Evolutionary conservation across 371 early-diverging fungal genomes (phyloP).

Genomic region (Zychaea mexicana): DNA sequence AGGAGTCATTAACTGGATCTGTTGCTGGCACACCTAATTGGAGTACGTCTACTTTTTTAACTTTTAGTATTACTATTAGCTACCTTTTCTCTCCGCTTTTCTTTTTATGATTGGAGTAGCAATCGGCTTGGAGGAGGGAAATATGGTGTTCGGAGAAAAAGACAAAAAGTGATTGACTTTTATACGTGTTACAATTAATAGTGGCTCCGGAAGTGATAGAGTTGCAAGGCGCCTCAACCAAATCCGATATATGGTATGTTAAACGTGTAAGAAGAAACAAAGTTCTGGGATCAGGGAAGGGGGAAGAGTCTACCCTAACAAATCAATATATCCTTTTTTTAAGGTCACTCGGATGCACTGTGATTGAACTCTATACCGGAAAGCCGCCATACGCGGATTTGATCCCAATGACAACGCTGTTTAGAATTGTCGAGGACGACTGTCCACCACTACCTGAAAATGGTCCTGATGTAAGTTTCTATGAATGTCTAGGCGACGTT

Average conservation of each 20-base stretch:
- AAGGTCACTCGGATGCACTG: conserved; percentile 82
- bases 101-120: too few species aligned
- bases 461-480: not conserved
- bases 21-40: conserved; percentile 94
- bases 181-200: conserved; percentile 15
- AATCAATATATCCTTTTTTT: too few species aligned
- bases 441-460: conserved; percentile 74
- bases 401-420: conserved; percentile 80
- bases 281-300: too few species aligned
- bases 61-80: too few species aligned
- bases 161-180: not conserved
- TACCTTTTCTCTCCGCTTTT: too few species aligned
- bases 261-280: too few species aligned
- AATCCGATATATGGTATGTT: conserved; percentile 82
- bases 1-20: conserved; percentile 57
- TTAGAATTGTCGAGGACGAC: conserved; percentile 85
- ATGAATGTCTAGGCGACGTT: too few species aligned
- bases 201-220: conserved; percentile 95
- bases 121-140: too few species aligned
- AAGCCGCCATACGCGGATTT: conserved; percentile 83
- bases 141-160: not conserved
- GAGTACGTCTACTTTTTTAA: conserved; percentile 57
- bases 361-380: conserved; percentile 83
- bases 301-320: too few species aligned
- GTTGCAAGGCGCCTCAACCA: conserved; percentile 73